These are phyloP conservation scores for Cicer chorassanicum DNA, from an alignment of 306 rosid species.

Conservation along the genomic window DNA sequence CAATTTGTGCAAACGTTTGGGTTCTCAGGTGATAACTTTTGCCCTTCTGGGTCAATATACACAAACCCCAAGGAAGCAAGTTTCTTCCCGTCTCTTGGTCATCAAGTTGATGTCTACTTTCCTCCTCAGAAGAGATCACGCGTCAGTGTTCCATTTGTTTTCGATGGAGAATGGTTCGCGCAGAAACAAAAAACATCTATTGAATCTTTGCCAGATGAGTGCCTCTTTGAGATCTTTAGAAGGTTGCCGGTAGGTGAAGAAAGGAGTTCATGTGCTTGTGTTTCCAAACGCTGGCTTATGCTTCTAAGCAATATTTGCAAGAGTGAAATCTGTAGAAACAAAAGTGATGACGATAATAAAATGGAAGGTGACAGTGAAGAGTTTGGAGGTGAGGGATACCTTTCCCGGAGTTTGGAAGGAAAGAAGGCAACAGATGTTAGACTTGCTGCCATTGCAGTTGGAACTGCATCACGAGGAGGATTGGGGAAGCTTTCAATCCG, in stretches of 20 bases:
- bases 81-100: constrained; percentile 72
- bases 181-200: constrained; percentile 73
- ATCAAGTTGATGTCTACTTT: constrained; percentile 73
- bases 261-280: constrained; percentile 82
- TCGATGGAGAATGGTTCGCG: constrained; percentile 57
- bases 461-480: constrained; percentile 90
- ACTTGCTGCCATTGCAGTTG: constrained; percentile 93
- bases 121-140: constrained; percentile 92
- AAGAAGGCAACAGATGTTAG: constrained; percentile 93
- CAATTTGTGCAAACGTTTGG: constrained; percentile 32
- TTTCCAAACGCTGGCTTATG: constrained; percentile 86
- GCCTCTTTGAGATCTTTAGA: constrained; percentile 92
- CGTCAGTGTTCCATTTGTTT: constrained; percentile 66
- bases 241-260: constrained; percentile 80
- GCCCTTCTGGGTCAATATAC: constrained; percentile 71
- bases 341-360: constrained; percentile 40
- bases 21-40: constrained; percentile 75
- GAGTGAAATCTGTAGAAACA: constrained; percentile 61
- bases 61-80: constrained; percentile 80
- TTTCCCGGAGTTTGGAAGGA: constrained; percentile 90
- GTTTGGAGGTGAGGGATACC: constrained; percentile 79
- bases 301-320: constrained; percentile 77
- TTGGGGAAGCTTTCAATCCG: constrained; percentile 84
- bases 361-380: constrained; percentile 57
- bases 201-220: constrained; percentile 83